phyloP scores from a whole-genome alignment of 2,329 filamentous ascomycete genomes.

The Aspergillus aculeatus region DNA sequence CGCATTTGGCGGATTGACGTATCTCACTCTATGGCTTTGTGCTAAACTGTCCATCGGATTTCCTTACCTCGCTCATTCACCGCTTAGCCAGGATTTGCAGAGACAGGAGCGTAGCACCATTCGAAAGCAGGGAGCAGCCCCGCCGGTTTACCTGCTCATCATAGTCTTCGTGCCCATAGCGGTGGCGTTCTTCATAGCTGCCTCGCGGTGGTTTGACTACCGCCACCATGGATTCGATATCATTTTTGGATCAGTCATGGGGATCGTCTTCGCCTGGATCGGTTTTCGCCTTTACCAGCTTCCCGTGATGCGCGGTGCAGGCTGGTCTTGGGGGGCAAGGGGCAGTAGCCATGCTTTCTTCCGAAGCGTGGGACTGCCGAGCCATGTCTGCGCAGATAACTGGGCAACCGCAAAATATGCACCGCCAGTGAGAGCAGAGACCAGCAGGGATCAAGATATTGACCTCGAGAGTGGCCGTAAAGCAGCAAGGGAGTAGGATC shows the following conservation, averaged over 20 bases:
- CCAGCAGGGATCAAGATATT: conserved; percentile 1
- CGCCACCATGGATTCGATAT: conserved; percentile 93
- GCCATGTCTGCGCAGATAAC: conserved; percentile 30
- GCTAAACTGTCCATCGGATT: conserved; percentile 52
- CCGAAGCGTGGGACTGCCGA: conserved; percentile 33
- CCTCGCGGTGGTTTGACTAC: conserved; percentile 83
- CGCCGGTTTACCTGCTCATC: conserved; percentile 74
- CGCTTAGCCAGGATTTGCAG: conserved; percentile 24
- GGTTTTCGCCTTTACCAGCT: conserved; percentile 84
- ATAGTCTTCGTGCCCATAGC: conserved; percentile 70
- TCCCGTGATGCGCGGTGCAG: conserved; percentile 72
- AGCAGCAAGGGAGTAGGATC: conserved; percentile 12
- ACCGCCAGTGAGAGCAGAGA: conserved; percentile 1
- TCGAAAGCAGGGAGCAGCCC: conserved; percentile 74
- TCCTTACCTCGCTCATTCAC: conserved; percentile 40
- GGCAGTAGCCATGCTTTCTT: conserved; percentile 68
- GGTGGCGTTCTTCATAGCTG: conserved; percentile 75
- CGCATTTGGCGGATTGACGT: conserved; percentile 75
- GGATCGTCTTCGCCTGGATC: conserved; percentile 67
- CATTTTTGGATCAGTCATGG: conserved; percentile 78
- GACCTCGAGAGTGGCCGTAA: conserved; percentile 24
- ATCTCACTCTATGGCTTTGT: conserved; percentile 82
- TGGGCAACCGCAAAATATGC: conserved; percentile 23
- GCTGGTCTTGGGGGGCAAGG: conserved; percentile 86
- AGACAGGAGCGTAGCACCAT: conserved; percentile 44